Conservation (phyloP, 2,329 filamentous ascomycete genomes). For the Calcarisporium arbuscula region DNA sequence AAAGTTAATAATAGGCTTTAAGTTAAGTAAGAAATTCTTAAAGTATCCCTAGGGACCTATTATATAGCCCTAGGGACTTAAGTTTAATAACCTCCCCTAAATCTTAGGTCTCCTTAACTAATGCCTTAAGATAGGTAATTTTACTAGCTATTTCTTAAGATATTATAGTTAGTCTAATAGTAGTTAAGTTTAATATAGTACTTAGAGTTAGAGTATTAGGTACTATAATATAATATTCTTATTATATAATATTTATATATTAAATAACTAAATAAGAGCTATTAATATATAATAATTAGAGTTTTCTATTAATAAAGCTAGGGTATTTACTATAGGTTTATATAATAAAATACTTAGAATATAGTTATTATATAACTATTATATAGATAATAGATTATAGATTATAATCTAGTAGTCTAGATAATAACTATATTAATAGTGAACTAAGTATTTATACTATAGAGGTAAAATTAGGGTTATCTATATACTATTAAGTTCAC, state of each 20-base stretch:
- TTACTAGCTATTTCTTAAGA: neutral
- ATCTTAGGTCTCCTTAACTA: neutral
- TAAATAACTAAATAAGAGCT: neutral
- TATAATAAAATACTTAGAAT: neutral
- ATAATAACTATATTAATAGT: neutral
- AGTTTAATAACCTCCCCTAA: slow-evolving; percentile 1
- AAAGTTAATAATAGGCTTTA: slow-evolving; percentile 5
- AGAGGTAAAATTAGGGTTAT: neutral
- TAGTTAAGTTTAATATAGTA: neutral
- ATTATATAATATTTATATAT: neutral
- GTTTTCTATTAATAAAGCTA: neutral
- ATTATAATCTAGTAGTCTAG: neutral
- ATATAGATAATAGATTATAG: neutral
- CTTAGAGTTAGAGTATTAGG: neutral
- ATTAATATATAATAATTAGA: neutral
- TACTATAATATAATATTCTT: neutral
- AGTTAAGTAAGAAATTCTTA: slow-evolving; percentile 3
- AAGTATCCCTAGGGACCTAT: neutral
- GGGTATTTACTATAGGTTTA: neutral
- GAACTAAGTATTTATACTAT: neutral
- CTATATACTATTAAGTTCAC: too few relatives aligned
- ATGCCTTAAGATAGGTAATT: neutral
- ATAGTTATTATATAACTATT: neutral
- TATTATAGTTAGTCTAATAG: neutral
- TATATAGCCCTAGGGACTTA: neutral